These are phyloP conservation scores for Williopsis jadinii DNA, from an alignment of 1,139 yeast genomes.

Conservation along the genomic window DNA sequence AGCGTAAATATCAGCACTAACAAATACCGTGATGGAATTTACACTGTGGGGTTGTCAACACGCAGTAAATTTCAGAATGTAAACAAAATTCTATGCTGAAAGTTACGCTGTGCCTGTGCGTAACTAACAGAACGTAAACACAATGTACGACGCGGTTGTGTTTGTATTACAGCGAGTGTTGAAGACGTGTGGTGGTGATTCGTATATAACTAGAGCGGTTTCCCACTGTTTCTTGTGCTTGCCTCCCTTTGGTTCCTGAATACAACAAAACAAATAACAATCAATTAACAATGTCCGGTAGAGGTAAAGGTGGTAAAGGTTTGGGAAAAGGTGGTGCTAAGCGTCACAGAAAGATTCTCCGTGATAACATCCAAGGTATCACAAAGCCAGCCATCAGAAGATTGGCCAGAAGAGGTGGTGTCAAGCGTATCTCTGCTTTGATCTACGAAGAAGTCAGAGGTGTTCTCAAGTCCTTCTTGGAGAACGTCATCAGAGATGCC, in stretches of 20 bases:
- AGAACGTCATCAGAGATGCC: conserved; percentile 97
- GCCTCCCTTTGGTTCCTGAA: neutral
- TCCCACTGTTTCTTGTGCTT: neutral
- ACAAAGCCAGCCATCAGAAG: conserved; percentile 99
- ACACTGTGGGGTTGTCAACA: neutral
- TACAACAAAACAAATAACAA: neutral
- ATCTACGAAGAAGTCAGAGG: conserved; percentile 99
- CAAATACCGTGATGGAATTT: neutral
- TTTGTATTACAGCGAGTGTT: no score
- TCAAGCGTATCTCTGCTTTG: conserved; percentile 98
- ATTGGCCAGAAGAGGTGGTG: conserved; percentile 99
- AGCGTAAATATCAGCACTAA: neutral
- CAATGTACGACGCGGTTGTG: neutral
- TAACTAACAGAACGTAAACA: conserved; percentile 1
- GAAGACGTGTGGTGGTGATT: no score
- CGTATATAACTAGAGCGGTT: neutral
- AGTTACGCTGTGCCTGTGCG: neutral
- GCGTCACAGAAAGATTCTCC: conserved; percentile 98
- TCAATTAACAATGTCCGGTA: conserved; percentile 81
- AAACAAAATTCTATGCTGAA: neutral
- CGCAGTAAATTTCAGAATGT: no score
- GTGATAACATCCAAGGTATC: conserved; percentile 99
- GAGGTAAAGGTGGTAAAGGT: conserved; percentile 99
- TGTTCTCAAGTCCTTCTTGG: conserved; percentile 92
- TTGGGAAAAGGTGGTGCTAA: conserved; percentile 99